A percentile compares a stretch with the other conserved stretches of the same genome.
phyloP scores from a whole-genome alignment of 441 rosid species.

The Gossypium schwendimanii region DNA sequence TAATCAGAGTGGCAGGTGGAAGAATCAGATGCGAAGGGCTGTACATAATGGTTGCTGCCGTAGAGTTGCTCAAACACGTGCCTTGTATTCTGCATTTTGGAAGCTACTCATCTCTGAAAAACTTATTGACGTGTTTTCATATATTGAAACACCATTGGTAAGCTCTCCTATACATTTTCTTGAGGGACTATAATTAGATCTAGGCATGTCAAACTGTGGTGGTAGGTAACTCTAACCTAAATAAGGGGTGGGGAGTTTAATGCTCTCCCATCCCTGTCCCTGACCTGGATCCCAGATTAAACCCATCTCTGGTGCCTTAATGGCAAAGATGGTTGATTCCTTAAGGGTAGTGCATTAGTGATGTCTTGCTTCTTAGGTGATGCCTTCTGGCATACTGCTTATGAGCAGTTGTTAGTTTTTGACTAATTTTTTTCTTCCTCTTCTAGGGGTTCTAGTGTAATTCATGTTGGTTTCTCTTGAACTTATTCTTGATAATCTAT shows the following conservation, averaged over 20 bases:
- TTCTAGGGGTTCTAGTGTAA: neutral
- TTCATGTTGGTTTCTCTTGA: neutral
- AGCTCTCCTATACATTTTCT: slow-evolving; percentile 17
- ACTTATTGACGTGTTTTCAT: slow-evolving; percentile 55
- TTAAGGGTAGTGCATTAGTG: neutral
- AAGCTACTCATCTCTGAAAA: slow-evolving; percentile 78
- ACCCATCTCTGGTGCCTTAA: neutral
- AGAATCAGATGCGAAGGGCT: slow-evolving; percentile 87
- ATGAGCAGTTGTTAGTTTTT: neutral
- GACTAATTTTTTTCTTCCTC: slow-evolving; percentile 2
- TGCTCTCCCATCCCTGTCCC: neutral
- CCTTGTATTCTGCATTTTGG: slow-evolving; percentile 76
- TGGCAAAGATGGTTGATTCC: neutral
- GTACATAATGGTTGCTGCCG: slow-evolving; percentile 97
- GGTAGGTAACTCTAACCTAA: neutral
- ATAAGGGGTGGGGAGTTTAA: neutral
- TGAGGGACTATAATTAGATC: slow-evolving; percentile 6
- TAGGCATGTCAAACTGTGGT: neutral
- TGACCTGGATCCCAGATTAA: neutral
- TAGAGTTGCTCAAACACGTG: slow-evolving; percentile 81
- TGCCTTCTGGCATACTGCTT: neutral
- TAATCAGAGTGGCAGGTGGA: slow-evolving; percentile 85
- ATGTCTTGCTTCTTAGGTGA: slow-evolving; percentile 4
- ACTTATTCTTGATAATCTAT: neutral
- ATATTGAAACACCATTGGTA: slow-evolving; percentile 90